Evolutionary conservation across 345 rosid species (phyloP), one percentile per base, ranked within the genome.

Genomic region (Bruguiera gymnorhiza): DNA sequence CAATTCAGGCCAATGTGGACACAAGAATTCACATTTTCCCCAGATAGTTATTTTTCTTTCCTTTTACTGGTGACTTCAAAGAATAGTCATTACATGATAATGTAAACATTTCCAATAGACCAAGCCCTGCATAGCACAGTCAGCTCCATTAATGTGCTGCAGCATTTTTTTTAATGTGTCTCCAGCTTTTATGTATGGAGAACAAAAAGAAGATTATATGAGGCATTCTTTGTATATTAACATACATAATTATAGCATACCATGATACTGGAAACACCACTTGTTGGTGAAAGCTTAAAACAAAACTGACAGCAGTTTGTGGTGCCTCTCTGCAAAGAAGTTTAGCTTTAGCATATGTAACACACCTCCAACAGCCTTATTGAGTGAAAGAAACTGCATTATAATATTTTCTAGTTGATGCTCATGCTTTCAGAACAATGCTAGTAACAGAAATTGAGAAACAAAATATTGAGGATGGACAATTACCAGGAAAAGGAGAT

Each of bases 401-500:
- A 5, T 26, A 27, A 54, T 48, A 24, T 51, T 59, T 26, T 58
- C 73, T 46, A 63, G 53, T 7, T 31, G 20, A 51, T 30, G 43
- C 7, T 24, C 7, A 27, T 27, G 54, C 1, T 54, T 7, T 8
- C 30, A 51, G 27, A 36, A 56, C 50, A 68, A 53, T 6, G 8
- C 29, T 31, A 56, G 20, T 9, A 69, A 63, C 56, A 60, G 21
- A 62, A 36, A 55, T 1, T n/a, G 52, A 30, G 61, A 60, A 51
- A 23, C 34, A 72, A 37, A 71, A 76, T 53, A 81, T n/a, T 63
- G 77, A 79, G 81, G 70, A 80, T 66, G 81, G 86, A 83, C 24
- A 78, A 84, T 85, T 87, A 90, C 88, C 89, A 86, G 89, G 90
- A 82, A 80, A 83, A 83, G 85, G 90, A 72, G 82, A 81, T 89